These are phyloP conservation scores for Diaporthe ilicicola DNA, from an alignment of 2,329 filamentous ascomycete species.

Conservation along the genomic window DNA sequence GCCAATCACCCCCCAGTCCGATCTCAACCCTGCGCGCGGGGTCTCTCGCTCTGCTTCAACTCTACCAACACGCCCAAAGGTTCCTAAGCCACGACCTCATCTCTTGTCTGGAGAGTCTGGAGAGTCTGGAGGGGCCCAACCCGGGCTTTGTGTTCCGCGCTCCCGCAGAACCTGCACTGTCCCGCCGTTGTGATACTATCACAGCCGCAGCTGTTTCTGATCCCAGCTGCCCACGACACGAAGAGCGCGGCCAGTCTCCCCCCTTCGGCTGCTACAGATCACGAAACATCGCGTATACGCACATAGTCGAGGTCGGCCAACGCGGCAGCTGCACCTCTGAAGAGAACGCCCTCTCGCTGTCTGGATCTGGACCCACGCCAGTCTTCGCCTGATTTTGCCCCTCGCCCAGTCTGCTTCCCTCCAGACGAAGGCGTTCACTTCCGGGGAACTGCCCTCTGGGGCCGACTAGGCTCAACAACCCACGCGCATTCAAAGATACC, in stretches of 20 bases:
- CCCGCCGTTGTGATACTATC: constrained; percentile 14
- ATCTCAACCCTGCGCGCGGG: not conserved
- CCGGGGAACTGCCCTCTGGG: constrained; percentile 3
- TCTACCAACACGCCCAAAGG: not conserved
- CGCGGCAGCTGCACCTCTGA: not conserved
- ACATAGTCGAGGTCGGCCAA: not conserved
- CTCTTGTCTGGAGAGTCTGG: not conserved
- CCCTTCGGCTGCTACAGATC: not conserved
- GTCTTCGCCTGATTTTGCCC: not conserved
- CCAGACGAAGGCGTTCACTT: not conserved
- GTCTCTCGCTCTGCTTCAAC: not conserved
- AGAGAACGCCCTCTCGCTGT: not conserved
- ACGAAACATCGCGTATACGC: not conserved
- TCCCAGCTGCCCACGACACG: not conserved
- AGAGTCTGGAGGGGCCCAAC: not conserved
- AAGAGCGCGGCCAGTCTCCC: not conserved
- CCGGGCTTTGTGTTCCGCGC: not conserved
- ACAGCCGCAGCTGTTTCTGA: not conserved
- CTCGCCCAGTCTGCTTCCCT: not conserved
- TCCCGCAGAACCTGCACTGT: constrained; percentile 14
- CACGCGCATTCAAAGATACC: not conserved
- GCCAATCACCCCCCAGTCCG: not conserved
- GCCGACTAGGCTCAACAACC: constrained; percentile 4
- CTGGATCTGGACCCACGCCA: not conserved
- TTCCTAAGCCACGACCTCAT: not conserved